Conservation (phyloP, 768 basidiomycete genomes). For the Termitomyces sp. region DNA sequence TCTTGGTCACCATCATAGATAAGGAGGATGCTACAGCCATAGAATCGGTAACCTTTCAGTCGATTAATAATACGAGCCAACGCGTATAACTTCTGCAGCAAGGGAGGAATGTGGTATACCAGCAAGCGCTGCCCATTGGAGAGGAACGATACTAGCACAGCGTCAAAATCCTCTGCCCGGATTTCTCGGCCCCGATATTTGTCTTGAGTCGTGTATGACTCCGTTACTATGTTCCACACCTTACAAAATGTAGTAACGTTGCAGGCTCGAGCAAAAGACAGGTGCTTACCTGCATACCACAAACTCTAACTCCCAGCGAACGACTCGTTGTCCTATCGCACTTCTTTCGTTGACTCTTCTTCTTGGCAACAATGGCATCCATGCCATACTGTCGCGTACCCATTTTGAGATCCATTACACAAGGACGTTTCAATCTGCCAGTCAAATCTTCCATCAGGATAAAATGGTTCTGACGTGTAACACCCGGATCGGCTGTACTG, state of each 20-base stretch:
- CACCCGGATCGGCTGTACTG: constrained; percentile 29
- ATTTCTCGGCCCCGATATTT: constrained; percentile 95
- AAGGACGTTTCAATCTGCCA: constrained; percentile 83
- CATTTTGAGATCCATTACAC: constrained; percentile 98
- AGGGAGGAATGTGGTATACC: constrained; percentile 85
- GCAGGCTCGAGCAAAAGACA: background rate
- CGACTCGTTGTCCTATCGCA: constrained; percentile 95
- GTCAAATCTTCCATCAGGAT: constrained; percentile 99
- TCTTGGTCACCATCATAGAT: constrained; percentile 97
- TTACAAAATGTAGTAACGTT: constrained; percentile 22
- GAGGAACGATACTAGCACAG: constrained; percentile 78
- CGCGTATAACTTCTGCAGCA: constrained; percentile 90
- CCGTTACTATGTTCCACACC: constrained; percentile 89
- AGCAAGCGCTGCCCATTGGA: constrained; percentile 79
- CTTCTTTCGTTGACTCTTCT: constrained; percentile 98
- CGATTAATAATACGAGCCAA: constrained; percentile 87
- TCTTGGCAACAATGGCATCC: constrained; percentile 87
- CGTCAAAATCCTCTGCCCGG: constrained; percentile 77
- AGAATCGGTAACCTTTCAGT: constrained; percentile 95
- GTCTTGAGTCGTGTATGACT: constrained; percentile 88
- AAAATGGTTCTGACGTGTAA: constrained; percentile 92
- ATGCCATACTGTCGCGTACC: constrained; percentile 99
- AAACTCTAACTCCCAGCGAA: constrained; percentile 85
- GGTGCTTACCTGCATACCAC: constrained; percentile 92
- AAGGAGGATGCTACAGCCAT: constrained; percentile 93